Evolutionary conservation across 805 yeast genomes (phyloP), one percentile per base, ranked within the genome.

Genomic region (Wickerhamiella alocasiicola): DNA sequence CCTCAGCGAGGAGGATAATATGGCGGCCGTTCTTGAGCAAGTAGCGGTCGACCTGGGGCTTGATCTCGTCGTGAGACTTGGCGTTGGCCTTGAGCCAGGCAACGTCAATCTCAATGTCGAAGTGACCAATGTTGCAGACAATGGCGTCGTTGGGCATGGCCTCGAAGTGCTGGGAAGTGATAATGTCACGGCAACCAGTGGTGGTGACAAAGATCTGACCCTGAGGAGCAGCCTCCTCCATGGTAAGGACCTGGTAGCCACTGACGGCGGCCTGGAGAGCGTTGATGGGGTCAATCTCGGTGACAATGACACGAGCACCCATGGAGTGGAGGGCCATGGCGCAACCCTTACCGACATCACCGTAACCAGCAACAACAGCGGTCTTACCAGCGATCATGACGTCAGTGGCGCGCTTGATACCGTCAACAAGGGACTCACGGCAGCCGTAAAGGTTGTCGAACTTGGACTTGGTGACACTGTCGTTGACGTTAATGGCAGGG

Each of bases 321-420:
- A 88, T 87, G 63, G 93, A 87, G 71, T 83, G 80, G 60, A 91
- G 77, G 53, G 98, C 95, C 83, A 85, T 81, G 65, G 95, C 96
- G 77, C 98, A 88, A 67, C 98, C 98, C 74, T 88, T 88, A 73
- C 98, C 98, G 62, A 88, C 98, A 65, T 88, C 98, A 77, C 98
- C 98, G 74, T 78, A 88, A 70, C 98, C 98, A 49, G 95, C 96
- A 58, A 88, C 97, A 57, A 88, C 93, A 48, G 97, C 94, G 62
- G 83, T 91, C 74, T 88, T 88, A 72, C 98, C 98, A 55, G 96
- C 97, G 62, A 88, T 80, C 97, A 88, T 91, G 57, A 88, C 97
- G 62, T 88, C 98, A 61, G 98, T 88, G 66, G 97, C 98, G 73
- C 97, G 84, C 80, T 88, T 88, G 67, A 88, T 88, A 73, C 98